Conservation (phyloP, 306 rosid species). For the Quercus rubra region DNA sequence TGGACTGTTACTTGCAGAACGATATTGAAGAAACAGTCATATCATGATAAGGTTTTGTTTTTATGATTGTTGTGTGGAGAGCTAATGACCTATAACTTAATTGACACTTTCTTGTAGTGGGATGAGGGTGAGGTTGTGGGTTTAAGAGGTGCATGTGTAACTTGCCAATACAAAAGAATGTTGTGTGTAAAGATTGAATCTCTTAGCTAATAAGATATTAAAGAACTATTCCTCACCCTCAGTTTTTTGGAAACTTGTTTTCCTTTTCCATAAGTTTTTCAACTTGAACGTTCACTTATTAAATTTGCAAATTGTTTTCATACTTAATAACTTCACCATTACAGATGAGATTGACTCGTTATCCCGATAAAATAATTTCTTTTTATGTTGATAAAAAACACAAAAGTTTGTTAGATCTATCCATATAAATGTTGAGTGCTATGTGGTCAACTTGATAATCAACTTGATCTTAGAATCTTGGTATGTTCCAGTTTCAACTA, state of each 20-base stretch:
- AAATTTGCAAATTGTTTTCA: neutral
- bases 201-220: neutral
- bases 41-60: neutral
- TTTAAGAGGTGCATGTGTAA: too few species aligned
- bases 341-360: too few species aligned
- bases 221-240: neutral
- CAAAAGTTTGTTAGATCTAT: neutral
- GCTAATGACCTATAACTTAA: neutral
- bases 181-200: neutral
- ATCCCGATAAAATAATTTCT: too few species aligned
- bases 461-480: neutral
- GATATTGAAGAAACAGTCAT: neutral
- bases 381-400: neutral
- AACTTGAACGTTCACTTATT: neutral
- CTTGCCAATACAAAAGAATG: too few species aligned
- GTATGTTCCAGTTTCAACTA: neutral
- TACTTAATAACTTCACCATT: too few species aligned
- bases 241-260: neutral
- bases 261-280: neutral
- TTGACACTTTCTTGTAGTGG: too few species aligned
- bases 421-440: neutral
- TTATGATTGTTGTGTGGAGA: neutral
- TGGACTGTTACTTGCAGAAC: neutral
- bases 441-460: too few species aligned
- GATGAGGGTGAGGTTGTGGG: too few species aligned